Percentiles rank a stretch among this genome's conserved stretches.
These are phyloP conservation scores for Aspergillus homomorphus DNA, from an alignment of 495 filamentous ascomycete species.

Conservation along the genomic window DNA sequence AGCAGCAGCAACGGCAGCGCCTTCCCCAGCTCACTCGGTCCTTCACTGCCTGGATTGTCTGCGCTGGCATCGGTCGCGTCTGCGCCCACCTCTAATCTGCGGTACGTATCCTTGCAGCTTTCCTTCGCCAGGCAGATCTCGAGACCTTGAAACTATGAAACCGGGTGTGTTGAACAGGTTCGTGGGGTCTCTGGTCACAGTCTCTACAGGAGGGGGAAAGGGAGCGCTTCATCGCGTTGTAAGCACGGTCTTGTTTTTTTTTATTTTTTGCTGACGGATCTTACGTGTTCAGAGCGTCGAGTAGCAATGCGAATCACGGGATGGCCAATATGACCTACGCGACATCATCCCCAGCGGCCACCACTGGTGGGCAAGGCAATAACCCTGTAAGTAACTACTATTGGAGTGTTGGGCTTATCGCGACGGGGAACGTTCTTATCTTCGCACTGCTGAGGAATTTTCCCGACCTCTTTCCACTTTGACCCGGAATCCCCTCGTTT, in stretches of 20 bases:
- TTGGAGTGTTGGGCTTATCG: slow-evolving; percentile 14
- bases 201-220: neutral
- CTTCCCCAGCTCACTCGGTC: slow-evolving; percentile 30
- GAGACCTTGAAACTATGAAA: neutral
- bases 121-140: neutral
- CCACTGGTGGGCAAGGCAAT: slow-evolving; percentile 62
- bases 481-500: slow-evolving; percentile 20
- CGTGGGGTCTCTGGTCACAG: too few relatives aligned
- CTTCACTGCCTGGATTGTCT: slow-evolving; percentile 58
- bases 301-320: slow-evolving; percentile 45
- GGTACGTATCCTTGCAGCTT: slow-evolving; percentile 48
- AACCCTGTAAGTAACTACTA: slow-evolving; percentile 56
- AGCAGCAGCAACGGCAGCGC: slow-evolving; percentile 23
- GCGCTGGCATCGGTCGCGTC: slow-evolving; percentile 62
- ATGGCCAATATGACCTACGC: slow-evolving; percentile 60
- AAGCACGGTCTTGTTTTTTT: neutral
- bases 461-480: slow-evolving; percentile 18
- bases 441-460: slow-evolving; percentile 1
- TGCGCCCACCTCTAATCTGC: slow-evolving; percentile 60
- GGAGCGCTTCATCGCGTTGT: neutral
- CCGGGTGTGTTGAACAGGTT: neutral
- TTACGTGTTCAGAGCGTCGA: slow-evolving; percentile 44
- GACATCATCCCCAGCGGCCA: slow-evolving; percentile 65
- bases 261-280: slow-evolving; percentile 31
- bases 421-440: slow-evolving; percentile 6